phyloP scores from a whole-genome alignment of 495 filamentous ascomycete genomes.

The Tuber borchii region DNA sequence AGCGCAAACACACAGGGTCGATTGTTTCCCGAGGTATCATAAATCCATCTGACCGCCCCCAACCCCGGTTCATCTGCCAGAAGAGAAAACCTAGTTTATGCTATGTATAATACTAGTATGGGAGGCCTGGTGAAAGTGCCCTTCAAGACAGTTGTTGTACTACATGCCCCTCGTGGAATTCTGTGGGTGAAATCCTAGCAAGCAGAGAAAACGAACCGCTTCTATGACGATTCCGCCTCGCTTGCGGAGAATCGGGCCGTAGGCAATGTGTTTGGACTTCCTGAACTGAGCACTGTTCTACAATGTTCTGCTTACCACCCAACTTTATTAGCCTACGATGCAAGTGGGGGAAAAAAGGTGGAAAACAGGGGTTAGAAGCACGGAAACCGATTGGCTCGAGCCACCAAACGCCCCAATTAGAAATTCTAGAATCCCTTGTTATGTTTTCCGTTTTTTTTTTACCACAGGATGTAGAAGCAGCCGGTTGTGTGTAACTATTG shows the following conservation, averaged over 20 bases:
- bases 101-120: not conserved
- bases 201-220: not conserved
- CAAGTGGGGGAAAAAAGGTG: too few species aligned
- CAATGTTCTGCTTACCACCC: slow-evolving; percentile 6
- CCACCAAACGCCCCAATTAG: too few species aligned
- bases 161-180: slow-evolving; percentile 9
- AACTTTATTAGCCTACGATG: not conserved
- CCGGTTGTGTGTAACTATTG: not conserved
- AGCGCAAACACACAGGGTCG: not conserved
- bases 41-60: slow-evolving; percentile 4
- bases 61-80: slow-evolving; percentile 14
- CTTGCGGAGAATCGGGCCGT: slow-evolving; percentile 24
- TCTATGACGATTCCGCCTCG: slow-evolving; percentile 22
- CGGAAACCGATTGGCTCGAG: too few species aligned
- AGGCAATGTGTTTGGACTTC: slow-evolving; percentile 9
- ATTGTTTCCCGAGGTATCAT: slow-evolving; percentile 10
- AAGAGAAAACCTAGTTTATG: not conserved
- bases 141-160: slow-evolving; percentile 11
- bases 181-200: not conserved
- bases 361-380: too few species aligned
- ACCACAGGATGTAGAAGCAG: too few species aligned
- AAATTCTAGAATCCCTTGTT: too few species aligned
- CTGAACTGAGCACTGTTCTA: slow-evolving; percentile 18
- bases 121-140: not conserved
- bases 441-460: too few species aligned